These are phyloP conservation scores for Pyrus bretschneideri DNA, from an alignment of 306 rosid genomes.

Conservation along the genomic window DNA sequence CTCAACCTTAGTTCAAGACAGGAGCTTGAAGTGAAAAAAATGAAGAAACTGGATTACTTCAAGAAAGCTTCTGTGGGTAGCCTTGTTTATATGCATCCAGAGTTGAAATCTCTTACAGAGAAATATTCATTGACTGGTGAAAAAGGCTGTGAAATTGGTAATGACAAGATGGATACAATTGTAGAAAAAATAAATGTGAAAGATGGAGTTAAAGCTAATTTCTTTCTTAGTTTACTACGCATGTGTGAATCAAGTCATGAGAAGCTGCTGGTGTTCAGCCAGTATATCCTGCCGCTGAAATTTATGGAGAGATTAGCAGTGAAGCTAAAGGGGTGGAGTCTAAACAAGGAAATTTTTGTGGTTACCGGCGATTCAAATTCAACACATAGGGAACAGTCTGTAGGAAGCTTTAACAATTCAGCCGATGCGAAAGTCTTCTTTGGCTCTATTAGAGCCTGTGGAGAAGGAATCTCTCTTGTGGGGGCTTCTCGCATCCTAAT, in stretches of 20 bases:
- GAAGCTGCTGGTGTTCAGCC: constrained; percentile 86
- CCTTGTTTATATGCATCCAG: constrained; percentile 74
- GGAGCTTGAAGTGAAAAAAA: constrained; percentile 40
- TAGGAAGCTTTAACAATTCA: constrained; percentile 64
- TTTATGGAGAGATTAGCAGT: constrained; percentile 60
- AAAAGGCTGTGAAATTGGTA: neutral
- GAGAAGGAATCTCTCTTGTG: constrained; percentile 93
- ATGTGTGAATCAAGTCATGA: constrained; percentile 61
- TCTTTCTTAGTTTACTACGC: constrained; percentile 56
- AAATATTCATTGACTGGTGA: neutral
- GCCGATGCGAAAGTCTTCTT: constrained; percentile 67
- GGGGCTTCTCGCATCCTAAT: constrained; percentile 84
- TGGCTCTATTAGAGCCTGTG: constrained; percentile 96
- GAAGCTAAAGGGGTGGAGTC: constrained; percentile 63
- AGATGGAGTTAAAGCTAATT: constrained; percentile 80
- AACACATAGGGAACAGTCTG: constrained; percentile 53
- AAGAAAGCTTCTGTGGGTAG: constrained; percentile 62
- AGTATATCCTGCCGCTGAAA: constrained; percentile 72
- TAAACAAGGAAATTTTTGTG: constrained; percentile 59
- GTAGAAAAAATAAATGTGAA: constrained; percentile 33
- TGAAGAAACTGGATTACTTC: constrained; percentile 45
- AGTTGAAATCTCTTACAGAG: constrained; percentile 12
- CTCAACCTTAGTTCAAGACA: constrained; percentile 57
- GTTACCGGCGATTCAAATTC: constrained; percentile 68
- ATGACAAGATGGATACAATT: constrained; percentile 36